Percentiles rank a stretch among this genome's conserved stretches.
Conservation (phyloP, 2,329 filamentous ascomycete genomes). For the Trichophyton simii region DNA sequence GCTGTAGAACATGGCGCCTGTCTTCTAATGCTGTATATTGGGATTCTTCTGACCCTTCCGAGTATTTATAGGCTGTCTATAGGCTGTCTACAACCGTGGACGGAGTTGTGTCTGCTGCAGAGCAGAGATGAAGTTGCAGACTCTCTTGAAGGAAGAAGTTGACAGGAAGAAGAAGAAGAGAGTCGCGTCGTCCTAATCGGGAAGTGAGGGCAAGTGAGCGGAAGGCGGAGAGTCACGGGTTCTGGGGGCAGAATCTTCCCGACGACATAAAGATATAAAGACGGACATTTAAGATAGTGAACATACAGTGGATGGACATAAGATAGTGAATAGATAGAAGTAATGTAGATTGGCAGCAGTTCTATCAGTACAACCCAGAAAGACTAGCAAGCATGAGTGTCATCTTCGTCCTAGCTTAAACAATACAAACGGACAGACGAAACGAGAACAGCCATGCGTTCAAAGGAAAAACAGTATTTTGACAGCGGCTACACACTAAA, state of each 20-base stretch:
- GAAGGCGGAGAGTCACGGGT: not conserved
- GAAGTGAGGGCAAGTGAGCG: constrained; percentile 1
- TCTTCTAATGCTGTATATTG: not conserved
- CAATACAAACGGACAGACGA: not conserved
- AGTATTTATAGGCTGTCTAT: not conserved
- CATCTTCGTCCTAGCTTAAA: not conserved
- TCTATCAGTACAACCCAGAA: not conserved
- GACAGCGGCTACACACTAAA: not conserved
- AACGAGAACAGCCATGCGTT: no score
- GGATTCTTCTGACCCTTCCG: not conserved
- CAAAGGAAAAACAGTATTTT: no score
- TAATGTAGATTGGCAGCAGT: not conserved
- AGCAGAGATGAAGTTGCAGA: not conserved
- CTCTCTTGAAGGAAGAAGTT: not conserved
- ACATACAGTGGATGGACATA: not conserved
- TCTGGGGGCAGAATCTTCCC: not conserved
- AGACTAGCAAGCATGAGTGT: not conserved
- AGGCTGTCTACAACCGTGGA: not conserved
- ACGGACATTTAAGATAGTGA: not conserved
- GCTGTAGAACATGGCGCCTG: constrained; percentile 70
- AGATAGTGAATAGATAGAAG: not conserved
- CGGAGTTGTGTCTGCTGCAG: no score
- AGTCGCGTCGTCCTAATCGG: constrained; percentile 4
- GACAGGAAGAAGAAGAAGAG: not conserved
- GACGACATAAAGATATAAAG: not conserved